A percentile compares a stretch with the other conserved stretches of the same genome.
Conservation (phyloP, 257 asterid species). For the Rhazya stricta region DNA sequence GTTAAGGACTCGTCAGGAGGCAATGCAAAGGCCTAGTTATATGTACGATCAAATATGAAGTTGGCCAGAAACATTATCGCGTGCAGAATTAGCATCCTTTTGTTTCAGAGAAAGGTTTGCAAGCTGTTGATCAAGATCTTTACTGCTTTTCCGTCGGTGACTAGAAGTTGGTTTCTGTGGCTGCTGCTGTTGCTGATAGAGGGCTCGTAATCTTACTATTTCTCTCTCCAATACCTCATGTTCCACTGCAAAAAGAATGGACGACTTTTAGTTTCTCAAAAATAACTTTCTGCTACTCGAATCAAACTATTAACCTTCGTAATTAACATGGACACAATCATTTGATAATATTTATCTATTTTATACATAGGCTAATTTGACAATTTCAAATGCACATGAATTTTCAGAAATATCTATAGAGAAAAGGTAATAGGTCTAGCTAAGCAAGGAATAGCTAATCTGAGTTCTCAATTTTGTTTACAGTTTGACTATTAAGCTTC, state of each 20-base stretch:
- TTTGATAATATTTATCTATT: not conserved
- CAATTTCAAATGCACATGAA: not conserved
- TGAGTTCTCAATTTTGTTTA: not conserved
- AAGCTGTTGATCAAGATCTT: slow-evolving; percentile 71
- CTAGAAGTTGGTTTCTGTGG: slow-evolving; percentile 2
- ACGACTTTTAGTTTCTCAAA: slow-evolving; percentile 6
- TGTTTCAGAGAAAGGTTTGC: slow-evolving; percentile 71
- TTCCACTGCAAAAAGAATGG: slow-evolving; percentile 63
- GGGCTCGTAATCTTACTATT: slow-evolving; percentile 57
- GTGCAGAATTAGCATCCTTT: slow-evolving; percentile 50
- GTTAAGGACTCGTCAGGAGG: slow-evolving; percentile 26
- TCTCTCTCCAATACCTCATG: slow-evolving; percentile 92
- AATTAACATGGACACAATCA: not conserved
- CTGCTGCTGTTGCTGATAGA: slow-evolving; percentile 53
- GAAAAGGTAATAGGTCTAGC: not conserved
- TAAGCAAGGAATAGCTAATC: not conserved
- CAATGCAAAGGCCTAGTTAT: slow-evolving; percentile 26
- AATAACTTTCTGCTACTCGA: slow-evolving; percentile 1
- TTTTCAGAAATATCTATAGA: not conserved
- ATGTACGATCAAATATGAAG: slow-evolving; percentile 48
- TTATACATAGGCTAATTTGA: not conserved
- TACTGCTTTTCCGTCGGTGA: slow-evolving; percentile 49
- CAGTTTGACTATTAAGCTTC: not conserved
- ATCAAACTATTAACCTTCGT: not conserved
- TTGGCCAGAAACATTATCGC: slow-evolving; percentile 53